phyloP scores from a whole-genome alignment of 2,329 filamentous ascomycete genomes.

The Emergomyces pasteurianus region DNA sequence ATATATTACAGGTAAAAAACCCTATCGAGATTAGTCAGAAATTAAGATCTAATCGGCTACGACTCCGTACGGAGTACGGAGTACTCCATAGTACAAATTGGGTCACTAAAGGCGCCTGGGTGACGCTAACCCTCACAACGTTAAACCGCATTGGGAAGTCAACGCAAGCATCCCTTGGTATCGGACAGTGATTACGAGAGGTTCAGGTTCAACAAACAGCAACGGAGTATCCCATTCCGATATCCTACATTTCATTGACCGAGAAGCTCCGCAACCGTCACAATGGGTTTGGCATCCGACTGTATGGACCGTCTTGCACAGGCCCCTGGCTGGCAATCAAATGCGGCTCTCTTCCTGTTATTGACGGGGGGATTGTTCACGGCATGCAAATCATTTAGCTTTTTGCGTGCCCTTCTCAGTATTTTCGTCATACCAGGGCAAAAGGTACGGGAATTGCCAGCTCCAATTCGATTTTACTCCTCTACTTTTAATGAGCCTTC shows the following conservation, averaged over 20 bases:
- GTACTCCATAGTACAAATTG: too few relatives aligned
- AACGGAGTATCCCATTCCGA: not conserved
- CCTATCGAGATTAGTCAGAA: too few relatives aligned
- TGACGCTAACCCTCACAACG: too few relatives aligned
- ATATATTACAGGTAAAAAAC: too few relatives aligned
- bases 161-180: too few relatives aligned
- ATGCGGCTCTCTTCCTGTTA: constrained; percentile 25
- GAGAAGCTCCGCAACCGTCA: not conserved
- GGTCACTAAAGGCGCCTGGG: too few relatives aligned
- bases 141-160: too few relatives aligned
- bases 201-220: not conserved
- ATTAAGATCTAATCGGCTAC: too few relatives aligned
- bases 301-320: constrained; percentile 21
- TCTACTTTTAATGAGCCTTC: not conserved
- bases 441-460: constrained; percentile 26
- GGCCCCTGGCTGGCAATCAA: constrained; percentile 25
- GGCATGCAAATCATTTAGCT: constrained; percentile 45
- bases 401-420: constrained; percentile 51
- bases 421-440: constrained; percentile 53
- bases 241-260: not conserved
- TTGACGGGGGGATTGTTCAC: constrained; percentile 48
- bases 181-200: too few relatives aligned
- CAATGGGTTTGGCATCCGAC: constrained; percentile 25
- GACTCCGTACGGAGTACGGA: too few relatives aligned
- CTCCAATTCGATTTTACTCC: not conserved